Base-by-base conservation (phyloP, 257 asterid species). In the Solanum paucissectum region DNA sequence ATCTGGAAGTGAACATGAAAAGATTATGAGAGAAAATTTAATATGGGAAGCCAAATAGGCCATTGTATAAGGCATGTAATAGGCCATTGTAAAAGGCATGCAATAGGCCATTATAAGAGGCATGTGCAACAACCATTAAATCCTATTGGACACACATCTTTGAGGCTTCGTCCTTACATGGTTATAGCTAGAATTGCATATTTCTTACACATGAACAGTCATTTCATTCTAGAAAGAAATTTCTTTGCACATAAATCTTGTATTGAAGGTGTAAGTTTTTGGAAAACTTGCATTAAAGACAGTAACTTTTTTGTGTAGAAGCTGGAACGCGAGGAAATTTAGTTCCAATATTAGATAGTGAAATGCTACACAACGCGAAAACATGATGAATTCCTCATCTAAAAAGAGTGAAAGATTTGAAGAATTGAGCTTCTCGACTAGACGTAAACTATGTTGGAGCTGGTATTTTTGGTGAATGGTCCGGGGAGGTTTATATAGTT, bases 401-500 rank as follows among this genome's bases (percentile, higher is more conserved):
- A 34, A 34, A 73, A 4, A 34, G 81, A 73, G 46, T 73, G 46
- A 73, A 33, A 27, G 81, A 34, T 0, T 73, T 73, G 20, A 37
- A 75, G 55, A 37, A 21, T 32, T 25, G 66, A 79, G 66, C 85
- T 37, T 74, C 55, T 75, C 12, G 0, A 37, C 83, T 23, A 37
- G 55, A 75, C 55, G 33, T 75, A 37, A 73, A 75, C 55, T 75
- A 37, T 75, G 58, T 3, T 38, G 55, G 52, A 85, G 88, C 83
- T 89, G 88, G 91, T 90, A 95, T 86, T 66, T 86, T 90, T 85
- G 86, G 81, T 86, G 90, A 87, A 90, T 89, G 92, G 88, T 89
- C n/a, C 68, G 89, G 73, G 89, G 77, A 66, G 91, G 93, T 74
- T 87, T 93, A 90, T 93, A 94, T 93, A 93, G 89, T 87, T 76